A percentile compares a stretch with the other conserved stretches of the same genome.
Conservation (phyloP, 345 rosid species). For the Excoecaria cochinchinensis region DNA sequence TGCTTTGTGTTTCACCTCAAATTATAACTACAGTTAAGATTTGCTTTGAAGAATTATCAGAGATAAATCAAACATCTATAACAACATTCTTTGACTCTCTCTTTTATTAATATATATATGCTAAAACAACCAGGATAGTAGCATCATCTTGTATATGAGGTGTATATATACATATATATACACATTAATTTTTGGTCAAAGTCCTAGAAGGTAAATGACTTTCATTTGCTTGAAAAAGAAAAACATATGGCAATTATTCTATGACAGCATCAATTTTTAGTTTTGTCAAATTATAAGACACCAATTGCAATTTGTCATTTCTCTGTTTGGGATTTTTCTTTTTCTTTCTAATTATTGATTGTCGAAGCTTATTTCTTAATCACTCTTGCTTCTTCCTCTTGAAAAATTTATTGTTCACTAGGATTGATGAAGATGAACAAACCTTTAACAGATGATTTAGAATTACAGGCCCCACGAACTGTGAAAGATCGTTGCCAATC, state of each 20-base stretch:
- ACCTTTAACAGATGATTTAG: conserved; percentile 34
- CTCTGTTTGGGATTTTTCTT: no score
- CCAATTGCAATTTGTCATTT: no score
- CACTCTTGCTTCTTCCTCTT: neutral
- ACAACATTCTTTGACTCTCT: neutral
- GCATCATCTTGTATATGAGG: neutral
- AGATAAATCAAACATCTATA: neutral
- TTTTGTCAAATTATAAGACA: no score
- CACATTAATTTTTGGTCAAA: no score
- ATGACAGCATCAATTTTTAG: no score
- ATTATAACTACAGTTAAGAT: neutral
- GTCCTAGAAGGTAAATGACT: no score
- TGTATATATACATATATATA: no score
- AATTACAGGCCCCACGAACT: conserved; percentile 32
- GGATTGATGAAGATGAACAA: neutral
- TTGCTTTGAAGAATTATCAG: neutral
- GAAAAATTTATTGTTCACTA: neutral
- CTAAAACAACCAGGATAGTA: neutral
- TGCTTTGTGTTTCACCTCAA: neutral
- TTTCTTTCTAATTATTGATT: neutral
- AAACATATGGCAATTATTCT: no score
- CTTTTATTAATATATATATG: neutral
- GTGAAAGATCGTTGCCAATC: conserved; percentile 35
- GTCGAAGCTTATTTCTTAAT: neutral
- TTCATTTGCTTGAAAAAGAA: no score